These are phyloP conservation scores for Cyberlindnera euphorbiiphila DNA, from an alignment of 805 yeast species.

Conservation along the genomic window DNA sequence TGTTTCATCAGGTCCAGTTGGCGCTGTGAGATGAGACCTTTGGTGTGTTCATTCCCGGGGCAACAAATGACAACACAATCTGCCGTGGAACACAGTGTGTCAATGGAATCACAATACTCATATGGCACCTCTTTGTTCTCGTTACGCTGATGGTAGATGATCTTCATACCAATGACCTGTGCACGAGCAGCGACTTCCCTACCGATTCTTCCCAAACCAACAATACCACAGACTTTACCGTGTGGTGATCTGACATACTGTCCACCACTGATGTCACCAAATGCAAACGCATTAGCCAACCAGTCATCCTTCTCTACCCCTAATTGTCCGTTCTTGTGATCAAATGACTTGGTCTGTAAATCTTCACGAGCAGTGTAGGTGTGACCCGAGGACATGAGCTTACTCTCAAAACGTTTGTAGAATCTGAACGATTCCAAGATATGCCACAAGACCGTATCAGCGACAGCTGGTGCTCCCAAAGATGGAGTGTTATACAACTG, in stretches of 20 bases:
- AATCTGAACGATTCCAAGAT: conserved; percentile 51
- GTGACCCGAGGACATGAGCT: conserved; percentile 32
- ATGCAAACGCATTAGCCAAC: conserved; percentile 26
- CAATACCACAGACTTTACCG: conserved; percentile 48
- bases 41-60: conserved; percentile 53
- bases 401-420: conserved; percentile 36
- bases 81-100: conserved; percentile 35
- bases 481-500: conserved; percentile 44
- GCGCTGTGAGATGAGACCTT: conserved; percentile 41
- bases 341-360: conserved; percentile 30
- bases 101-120: conserved; percentile 31
- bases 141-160: conserved; percentile 51
- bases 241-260: conserved; percentile 39
- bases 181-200: conserved; percentile 48
- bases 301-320: conserved; percentile 27
- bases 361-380: conserved; percentile 39
- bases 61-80: conserved; percentile 53
- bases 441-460: conserved; percentile 58
- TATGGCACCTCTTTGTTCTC: conserved; percentile 35
- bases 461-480: conserved; percentile 56
- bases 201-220: conserved; percentile 65
- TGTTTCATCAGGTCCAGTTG: conserved; percentile 36
- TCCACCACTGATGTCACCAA: conserved; percentile 37
- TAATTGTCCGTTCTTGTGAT: conserved; percentile 29
- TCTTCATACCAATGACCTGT: conserved; percentile 51